Evolutionary conservation across 2,329 filamentous ascomycete species (phyloP).

Genomic region (Aspergillus sp.): DNA sequence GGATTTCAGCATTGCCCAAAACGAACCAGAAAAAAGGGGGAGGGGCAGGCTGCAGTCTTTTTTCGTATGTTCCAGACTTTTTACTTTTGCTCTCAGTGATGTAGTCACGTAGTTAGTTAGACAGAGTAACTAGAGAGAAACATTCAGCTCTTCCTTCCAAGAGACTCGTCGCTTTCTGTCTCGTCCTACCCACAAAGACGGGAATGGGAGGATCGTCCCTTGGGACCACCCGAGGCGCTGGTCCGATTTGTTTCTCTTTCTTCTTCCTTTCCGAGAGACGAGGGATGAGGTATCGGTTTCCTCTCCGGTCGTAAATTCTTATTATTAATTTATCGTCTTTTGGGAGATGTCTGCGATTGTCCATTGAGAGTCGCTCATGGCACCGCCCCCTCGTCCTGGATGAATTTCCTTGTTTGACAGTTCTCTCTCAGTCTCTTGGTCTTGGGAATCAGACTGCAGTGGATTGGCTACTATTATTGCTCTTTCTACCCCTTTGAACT

Average conservation of each 20-base stretch:
- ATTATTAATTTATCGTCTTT: no score
- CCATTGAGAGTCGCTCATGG: not conserved
- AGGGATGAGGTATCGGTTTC: no score
- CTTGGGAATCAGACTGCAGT: not conserved
- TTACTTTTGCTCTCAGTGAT: no score
- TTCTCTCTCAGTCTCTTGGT: no score
- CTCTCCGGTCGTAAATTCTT: no score
- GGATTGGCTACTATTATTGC: not conserved
- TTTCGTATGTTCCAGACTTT: not conserved
- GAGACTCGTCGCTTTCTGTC: no score
- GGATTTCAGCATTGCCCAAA: no score
- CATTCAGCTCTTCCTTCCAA: no score
- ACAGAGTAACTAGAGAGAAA: no score
- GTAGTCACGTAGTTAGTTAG: no score
- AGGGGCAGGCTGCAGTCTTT: slow-evolving; percentile 11
- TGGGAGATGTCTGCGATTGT: not conserved
- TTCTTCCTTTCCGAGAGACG: not conserved
- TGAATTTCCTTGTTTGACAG: no score
- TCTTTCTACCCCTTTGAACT: not conserved
- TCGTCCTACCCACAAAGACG: not conserved
- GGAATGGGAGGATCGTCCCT: not conserved
- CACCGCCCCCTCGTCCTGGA: not conserved
- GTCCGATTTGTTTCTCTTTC: slow-evolving; percentile 3
- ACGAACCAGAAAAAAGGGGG: not conserved
- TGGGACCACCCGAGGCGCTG: slow-evolving; percentile 1